Base-by-base conservation (phyloP, 768 basidiomycete genomes). In the Leccinum rimulosum region DNA sequence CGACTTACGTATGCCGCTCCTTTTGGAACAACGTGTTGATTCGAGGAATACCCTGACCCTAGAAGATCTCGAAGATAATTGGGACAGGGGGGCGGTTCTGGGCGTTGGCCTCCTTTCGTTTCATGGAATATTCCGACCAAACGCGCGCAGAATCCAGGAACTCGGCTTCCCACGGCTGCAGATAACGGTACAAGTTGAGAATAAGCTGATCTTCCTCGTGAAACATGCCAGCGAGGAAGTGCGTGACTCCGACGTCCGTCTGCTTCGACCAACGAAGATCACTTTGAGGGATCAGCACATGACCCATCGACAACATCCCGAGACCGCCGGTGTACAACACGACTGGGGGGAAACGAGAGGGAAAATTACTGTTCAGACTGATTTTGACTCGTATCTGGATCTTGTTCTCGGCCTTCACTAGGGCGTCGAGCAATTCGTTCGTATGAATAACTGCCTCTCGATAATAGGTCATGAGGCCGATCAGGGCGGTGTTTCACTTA, bases 11-110 rank as follows among this genome's bases (percentile, higher is more conserved):
- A 64, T 96, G 95, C 15, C 94, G 85, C 68, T 98, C 96, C 79
- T 96, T 97, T 79, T 98, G 96, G 90, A 98, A 99, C 50, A 99
- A 78, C 0, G 96, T 98, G 76, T 98, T 98, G 80, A 99, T 98
- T 66, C 97, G 87, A 55, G 95, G 95, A 70, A 98, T 97, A 76
- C 95, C 95, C 95, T 89, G 76, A 98, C 96, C 96, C 96, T n/a
- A n/a, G n/a, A n/a, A n/a, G n/a, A n/a, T n/a, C n/a, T n/a, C n/a
- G n/a, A n/a, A n/a, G n/a, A n/a, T n/a, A 98, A 67, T 90, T 93
- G 80, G 2, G 97, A 98, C 56, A 99, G 81, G 15, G 97, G 88
- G 57, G n/a, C 96, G 89, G 76, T 98, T 98, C 72, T 97, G 94
- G 1, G 97, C 96, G 63, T 95, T 97, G n/a, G 97, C 97, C 71